Percentiles rank a stretch among this genome's conserved stretches.
Evolutionary conservation across 2,329 filamentous ascomycete species (phyloP).

Genomic region (Trichoderma sp.): DNA sequence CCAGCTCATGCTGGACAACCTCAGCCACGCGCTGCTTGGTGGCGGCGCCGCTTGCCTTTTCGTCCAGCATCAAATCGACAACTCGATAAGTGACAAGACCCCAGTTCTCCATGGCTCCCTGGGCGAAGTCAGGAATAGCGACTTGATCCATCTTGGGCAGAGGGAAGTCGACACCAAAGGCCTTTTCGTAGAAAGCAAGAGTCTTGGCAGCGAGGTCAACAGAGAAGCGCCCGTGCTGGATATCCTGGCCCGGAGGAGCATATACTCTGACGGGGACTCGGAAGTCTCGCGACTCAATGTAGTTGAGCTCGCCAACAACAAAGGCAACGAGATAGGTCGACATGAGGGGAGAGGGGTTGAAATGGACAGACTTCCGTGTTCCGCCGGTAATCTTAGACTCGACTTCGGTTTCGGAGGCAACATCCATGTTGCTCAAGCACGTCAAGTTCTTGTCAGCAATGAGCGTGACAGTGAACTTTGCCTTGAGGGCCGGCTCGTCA

Average conservation of each 20-base stretch:
- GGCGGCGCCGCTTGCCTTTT: conserved; percentile 83
- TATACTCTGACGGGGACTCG: conserved; percentile 92
- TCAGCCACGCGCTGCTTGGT: conserved; percentile 92
- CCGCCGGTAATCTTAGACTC: conserved; percentile 32
- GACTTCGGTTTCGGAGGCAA: conserved; percentile 72
- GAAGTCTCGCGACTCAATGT: conserved; percentile 89
- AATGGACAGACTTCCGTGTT: conserved; percentile 75
- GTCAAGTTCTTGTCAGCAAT: conserved; percentile 87
- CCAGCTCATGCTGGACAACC: conserved; percentile 93
- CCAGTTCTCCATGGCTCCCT: conserved; percentile 99
- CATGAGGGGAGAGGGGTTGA: conserved; percentile 91
- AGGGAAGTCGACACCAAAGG: conserved; percentile 76
- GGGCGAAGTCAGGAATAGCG: conserved; percentile 84
- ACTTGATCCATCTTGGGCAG: conserved; percentile 45
- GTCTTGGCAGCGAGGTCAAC: conserved; percentile 85
- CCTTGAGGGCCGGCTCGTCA: conserved; percentile 92
- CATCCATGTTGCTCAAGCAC: conserved; percentile 96
- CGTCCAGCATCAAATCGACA: conserved; percentile 77
- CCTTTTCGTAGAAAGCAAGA: conserved; percentile 91
- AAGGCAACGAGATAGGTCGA: conserved; percentile 95
- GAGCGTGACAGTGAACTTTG: conserved; percentile 85
- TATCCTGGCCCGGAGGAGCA: conserved; percentile 83
- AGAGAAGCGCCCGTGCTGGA: conserved; percentile 87
- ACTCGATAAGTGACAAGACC: conserved; percentile 92
- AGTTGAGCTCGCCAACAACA: conserved; percentile 89